phyloP scores from a whole-genome alignment of 2,329 filamentous ascomycete genomes.

The Diplodia sapinea region DNA sequence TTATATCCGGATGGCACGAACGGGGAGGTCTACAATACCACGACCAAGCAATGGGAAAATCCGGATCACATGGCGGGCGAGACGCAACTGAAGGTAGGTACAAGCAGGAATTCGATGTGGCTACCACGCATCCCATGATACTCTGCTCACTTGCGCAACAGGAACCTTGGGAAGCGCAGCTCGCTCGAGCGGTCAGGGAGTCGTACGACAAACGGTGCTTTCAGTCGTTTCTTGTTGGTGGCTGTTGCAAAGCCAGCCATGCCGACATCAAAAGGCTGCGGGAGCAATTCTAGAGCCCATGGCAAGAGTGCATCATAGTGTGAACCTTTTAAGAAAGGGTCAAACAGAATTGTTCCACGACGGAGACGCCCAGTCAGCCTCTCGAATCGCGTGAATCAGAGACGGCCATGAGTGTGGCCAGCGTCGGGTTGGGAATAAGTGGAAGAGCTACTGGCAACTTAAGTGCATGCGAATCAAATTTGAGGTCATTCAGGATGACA shows the following conservation, averaged over 20 bases:
- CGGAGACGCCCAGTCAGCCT: too few relatives aligned
- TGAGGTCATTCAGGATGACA: too few relatives aligned
- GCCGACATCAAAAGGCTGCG: constrained; percentile 6
- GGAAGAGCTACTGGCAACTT: too few relatives aligned
- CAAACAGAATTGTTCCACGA: too few relatives aligned
- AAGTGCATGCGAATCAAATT: too few relatives aligned
- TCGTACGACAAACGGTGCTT: neutral
- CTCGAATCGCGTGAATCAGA: too few relatives aligned
- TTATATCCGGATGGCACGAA: constrained; percentile 15
- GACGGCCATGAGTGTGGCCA: too few relatives aligned
- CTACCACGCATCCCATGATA: neutral
- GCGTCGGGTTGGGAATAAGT: too few relatives aligned
- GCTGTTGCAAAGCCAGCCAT: constrained; percentile 18
- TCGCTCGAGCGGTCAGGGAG: neutral
- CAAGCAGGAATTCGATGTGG: neutral
- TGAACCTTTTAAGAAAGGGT: too few relatives aligned
- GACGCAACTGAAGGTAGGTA: neutral
- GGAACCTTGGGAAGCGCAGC: constrained; percentile 5
- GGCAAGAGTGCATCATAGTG: too few relatives aligned
- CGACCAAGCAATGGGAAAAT: constrained; percentile 11
- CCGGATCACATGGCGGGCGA: neutral
- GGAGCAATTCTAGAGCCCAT: neutral
- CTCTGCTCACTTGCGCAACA: neutral
- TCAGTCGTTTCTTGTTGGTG: neutral
- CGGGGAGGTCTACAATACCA: constrained; percentile 17